Conservation (phyloP, 2,329 filamentous ascomycete genomes). For the Calonectria crousiana region DNA sequence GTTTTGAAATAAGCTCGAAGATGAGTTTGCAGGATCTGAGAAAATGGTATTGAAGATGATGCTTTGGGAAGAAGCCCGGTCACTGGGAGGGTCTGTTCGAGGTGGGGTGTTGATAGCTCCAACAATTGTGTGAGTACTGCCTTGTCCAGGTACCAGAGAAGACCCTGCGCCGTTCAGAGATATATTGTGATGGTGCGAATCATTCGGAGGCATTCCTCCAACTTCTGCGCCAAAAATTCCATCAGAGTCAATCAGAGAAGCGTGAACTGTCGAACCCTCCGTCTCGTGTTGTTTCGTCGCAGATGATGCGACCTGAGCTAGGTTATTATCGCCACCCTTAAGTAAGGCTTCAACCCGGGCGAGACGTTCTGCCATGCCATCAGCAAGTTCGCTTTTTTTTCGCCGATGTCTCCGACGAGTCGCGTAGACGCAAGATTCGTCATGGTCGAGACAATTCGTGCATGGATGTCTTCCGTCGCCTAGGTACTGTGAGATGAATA, state of each 20-base stretch:
- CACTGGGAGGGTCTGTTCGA: background rate
- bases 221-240: background rate
- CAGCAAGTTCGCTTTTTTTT: background rate
- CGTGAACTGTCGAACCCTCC: background rate
- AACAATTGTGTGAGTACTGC: background rate
- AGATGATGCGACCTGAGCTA: background rate
- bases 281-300: background rate
- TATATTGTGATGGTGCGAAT: background rate
- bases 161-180: background rate
- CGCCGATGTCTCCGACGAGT: background rate
- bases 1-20: background rate
- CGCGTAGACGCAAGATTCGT: background rate
- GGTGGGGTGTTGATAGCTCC: background rate
- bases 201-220: background rate
- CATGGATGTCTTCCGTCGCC: slow-evolving; percentile 4
- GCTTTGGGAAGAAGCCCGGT: background rate
- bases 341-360: slow-evolving; percentile 1
- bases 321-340: background rate
- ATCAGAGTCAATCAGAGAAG: background rate
- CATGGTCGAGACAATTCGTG: background rate
- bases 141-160: background rate
- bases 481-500: background rate
- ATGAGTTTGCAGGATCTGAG: background rate
- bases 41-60: background rate
- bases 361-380: background rate